Conservation (phyloP, 306 rosid species). For the Nissolia schottii region DNA sequence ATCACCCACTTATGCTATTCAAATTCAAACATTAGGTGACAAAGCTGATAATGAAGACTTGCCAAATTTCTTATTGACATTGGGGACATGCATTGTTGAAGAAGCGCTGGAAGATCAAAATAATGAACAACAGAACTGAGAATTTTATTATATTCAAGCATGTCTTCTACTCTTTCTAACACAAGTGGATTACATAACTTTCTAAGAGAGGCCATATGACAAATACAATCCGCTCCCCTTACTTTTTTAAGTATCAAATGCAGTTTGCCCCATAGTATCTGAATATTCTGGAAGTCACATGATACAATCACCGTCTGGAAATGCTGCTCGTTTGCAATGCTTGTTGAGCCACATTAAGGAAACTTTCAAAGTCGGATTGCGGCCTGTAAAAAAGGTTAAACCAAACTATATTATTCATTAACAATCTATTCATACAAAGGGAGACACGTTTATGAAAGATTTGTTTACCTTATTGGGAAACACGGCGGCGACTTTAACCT, state of each 20-base stretch:
- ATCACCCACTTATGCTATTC: too few species aligned
- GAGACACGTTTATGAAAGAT: not conserved
- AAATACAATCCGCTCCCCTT: not conserved
- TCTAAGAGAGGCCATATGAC: too few species aligned
- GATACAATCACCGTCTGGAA: constrained; percentile 5
- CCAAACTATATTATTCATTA: constrained; percentile 2
- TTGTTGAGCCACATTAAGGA: constrained; percentile 83
- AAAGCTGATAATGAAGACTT: too few species aligned
- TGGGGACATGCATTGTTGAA: too few species aligned
- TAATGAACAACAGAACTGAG: too few species aligned
- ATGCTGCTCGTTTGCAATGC: constrained; percentile 47
- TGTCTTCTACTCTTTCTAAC: too few species aligned
- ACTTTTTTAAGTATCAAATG: too few species aligned
- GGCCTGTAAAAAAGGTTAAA: constrained; percentile 57
- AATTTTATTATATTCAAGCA: not conserved
- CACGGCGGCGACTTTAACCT: constrained; percentile 47
- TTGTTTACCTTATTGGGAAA: constrained; percentile 65
- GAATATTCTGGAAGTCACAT: not conserved
- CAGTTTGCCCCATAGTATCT: not conserved
- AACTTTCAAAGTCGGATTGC: constrained; percentile 87
- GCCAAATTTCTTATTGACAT: too few species aligned
- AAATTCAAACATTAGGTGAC: too few species aligned
- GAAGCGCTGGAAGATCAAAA: too few species aligned
- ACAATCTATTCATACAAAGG: not conserved
- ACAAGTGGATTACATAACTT: too few species aligned